Evolutionary conservation across 192 early-diverging fungal genomes (phyloP).

Genomic region (Pilaira anomala): DNA sequence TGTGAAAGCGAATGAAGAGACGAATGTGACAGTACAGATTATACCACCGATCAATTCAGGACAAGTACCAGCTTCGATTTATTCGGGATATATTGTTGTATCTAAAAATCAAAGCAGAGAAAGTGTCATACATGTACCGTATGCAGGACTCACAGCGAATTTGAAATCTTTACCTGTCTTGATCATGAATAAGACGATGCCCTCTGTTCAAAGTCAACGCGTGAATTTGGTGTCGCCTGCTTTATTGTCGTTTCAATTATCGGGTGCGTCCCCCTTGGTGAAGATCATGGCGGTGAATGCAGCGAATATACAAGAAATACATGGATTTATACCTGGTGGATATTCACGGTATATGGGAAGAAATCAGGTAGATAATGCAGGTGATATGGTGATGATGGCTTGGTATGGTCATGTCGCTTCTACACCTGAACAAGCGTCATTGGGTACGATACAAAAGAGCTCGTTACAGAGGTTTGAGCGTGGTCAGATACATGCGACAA

Average conservation of each 20-base stretch:
- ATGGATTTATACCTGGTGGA: conserved; percentile 23
- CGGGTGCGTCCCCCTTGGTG: conserved; percentile 13
- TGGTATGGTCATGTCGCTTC: conserved; percentile 27
- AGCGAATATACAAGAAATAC: neutral
- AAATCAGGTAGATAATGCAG: conserved; percentile 16
- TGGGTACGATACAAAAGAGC: neutral
- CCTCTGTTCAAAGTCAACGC: neutral
- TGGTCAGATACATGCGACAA: neutral
- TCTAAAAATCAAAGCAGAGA: neutral
- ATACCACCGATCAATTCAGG: conserved; percentile 36
- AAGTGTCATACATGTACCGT: conserved; percentile 17
- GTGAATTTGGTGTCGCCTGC: neutral
- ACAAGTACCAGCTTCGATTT: conserved; percentile 38
- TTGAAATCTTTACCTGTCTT: conserved; percentile 21
- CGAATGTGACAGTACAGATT: conserved; percentile 38
- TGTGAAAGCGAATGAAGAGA: conserved; percentile 29
- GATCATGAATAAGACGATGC: conserved; percentile 24
- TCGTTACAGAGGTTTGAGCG: too few relatives aligned
- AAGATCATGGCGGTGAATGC: conserved; percentile 18
- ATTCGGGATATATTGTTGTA: conserved; percentile 48
- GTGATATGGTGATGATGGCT: conserved; percentile 10
- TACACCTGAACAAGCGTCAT: conserved; percentile 11
- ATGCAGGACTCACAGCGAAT: conserved; percentile 27
- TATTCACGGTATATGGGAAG: conserved; percentile 20
- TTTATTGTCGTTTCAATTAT: conserved; percentile 17